Evolutionary conservation across 129 eudicot genomes (phyloP), one percentile per base, ranked within the genome.

Genomic region (Ambrosia artemisiifolia): DNA sequence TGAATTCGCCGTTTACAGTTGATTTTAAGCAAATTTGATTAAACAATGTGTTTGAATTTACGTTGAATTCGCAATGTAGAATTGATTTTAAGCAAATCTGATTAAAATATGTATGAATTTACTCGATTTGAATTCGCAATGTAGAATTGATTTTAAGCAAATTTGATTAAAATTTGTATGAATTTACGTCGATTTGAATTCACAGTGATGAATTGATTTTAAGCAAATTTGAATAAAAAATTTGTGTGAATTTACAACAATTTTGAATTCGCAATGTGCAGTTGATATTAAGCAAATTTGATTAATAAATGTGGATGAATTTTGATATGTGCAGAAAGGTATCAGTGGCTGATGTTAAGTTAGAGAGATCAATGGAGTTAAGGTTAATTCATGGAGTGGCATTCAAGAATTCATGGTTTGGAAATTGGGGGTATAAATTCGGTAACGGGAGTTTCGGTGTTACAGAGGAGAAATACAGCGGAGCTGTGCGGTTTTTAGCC

Each of bases 401-500:
- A 16, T 76, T 73, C 44, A 76, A 79, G 73, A 68, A 18, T 20
- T 77, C 90, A 34, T 88, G 90, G 95, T 85, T 83, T 63, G 90
- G 80, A 5, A 80, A 80, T 57, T 88, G 95, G 95, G 95, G 90
- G 1, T 88, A 88, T 69, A 88, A 67, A 72, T 87, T 82, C 48
- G 71, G 80, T 60, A 61, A 73, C 40, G 94, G 92, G 36, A 75
- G 80, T 51, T 81, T 78, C 33, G 88, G 80, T 69, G 79, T 87
- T 12, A 82, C 83, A 36, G 87, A 73, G 60, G 81, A 77, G 33
- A 82, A 87, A 68, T 82, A 87, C 79, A 71, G 65, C 49, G 78
- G 72, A 73, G 86, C 89, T 5, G 57, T 87, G 14, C 78, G 32
- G 3, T 84, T 72, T 70, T 73, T 87, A 71, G 43, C 85, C 2